A percentile compares a stretch with the other conserved stretches of the same genome.
phyloP scores from a whole-genome alignment of 2,329 filamentous ascomycete species.

The Huntiella decipiens region DNA sequence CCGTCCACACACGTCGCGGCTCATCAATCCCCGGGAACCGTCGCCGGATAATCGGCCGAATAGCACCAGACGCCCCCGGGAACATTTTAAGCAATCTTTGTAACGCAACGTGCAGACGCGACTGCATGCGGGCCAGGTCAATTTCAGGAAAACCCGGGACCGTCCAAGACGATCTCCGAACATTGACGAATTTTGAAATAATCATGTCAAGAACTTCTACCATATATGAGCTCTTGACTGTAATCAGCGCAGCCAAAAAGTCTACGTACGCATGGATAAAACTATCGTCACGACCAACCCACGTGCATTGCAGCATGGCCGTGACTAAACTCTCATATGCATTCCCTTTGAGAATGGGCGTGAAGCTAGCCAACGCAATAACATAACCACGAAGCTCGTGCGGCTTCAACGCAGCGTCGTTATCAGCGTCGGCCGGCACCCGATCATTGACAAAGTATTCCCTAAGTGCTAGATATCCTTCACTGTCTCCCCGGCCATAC shows the following conservation, averaged over 20 bases:
- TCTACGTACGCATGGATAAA: conserved; percentile 50
- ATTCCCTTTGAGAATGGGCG: conserved; percentile 38
- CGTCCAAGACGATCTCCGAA: conserved; percentile 25
- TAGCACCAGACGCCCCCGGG: conserved; percentile 53
- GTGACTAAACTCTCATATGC: conserved; percentile 40
- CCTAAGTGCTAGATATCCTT: conserved; percentile 42
- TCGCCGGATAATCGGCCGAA: conserved; percentile 45
- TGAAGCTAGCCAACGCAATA: conserved; percentile 41
- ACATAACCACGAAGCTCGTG: conserved; percentile 42
- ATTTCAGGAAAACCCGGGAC: conserved; percentile 39
- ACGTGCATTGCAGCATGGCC: conserved; percentile 39
- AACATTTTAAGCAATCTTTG: conserved; percentile 62
- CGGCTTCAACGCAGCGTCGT: conserved; percentile 27
- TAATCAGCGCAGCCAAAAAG: conserved; percentile 55
- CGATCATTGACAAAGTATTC: conserved; percentile 34
- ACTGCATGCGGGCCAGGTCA: conserved; percentile 43
- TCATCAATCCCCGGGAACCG: conserved; percentile 66
- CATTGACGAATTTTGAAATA: conserved; percentile 53
- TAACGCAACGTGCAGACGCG: conserved; percentile 57
- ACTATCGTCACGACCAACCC: conserved; percentile 43
- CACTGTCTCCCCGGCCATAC: conserved; percentile 36
- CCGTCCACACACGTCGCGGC: conserved; percentile 57
- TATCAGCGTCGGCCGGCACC: conserved; percentile 22
- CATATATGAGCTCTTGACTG: conserved; percentile 65
- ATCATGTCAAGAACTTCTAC: conserved; percentile 59